phyloP scores from a whole-genome alignment of 163 green algal species.

The Chlamydomonas reinhardtii region DNA sequence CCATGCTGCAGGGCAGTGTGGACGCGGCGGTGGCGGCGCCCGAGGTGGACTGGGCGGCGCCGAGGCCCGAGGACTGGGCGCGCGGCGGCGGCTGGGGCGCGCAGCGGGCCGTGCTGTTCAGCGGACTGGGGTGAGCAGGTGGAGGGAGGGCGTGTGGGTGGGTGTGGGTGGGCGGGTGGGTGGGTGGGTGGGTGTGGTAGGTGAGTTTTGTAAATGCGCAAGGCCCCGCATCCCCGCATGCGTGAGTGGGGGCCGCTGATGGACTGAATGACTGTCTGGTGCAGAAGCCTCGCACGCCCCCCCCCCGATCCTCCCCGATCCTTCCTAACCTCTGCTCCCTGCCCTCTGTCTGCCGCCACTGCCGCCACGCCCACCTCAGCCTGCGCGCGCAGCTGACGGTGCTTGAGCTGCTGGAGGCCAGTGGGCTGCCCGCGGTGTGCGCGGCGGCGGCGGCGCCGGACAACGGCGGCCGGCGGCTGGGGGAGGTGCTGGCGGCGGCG shows the following conservation, averaged over 20 bases:
- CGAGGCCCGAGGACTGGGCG: conserved; percentile 52
- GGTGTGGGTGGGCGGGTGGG: no score
- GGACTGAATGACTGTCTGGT: no score
- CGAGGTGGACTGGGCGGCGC: conserved; percentile 69
- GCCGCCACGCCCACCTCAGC: not conserved
- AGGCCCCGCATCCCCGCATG: no score
- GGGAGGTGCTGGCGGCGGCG: conserved; percentile 67
- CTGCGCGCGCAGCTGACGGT: conserved; percentile 60
- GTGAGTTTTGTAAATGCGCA: not conserved
- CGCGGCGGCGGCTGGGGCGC: conserved; percentile 64
- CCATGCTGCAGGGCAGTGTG: conserved; percentile 62
- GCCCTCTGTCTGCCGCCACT: not conserved
- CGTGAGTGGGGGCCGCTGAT: no score
- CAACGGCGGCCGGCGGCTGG: conserved; percentile 52
- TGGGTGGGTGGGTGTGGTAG: no score
- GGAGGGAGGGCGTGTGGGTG: no score
- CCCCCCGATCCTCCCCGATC: not conserved
- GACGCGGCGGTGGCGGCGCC: conserved; percentile 44
- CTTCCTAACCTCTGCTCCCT: not conserved
- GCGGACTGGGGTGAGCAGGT: conserved; percentile 54
- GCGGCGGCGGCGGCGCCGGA: conserved; percentile 54
- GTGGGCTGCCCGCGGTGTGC: conserved; percentile 63
- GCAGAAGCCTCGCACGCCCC: no score
- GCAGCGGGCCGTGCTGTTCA: conserved; percentile 70
- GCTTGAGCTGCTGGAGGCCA: conserved; percentile 72